Percentiles rank a stretch among this genome's conserved stretches.
Evolutionary conservation across 345 rosid genomes (phyloP).

Genomic region (Noccaea bulbosa): DNA sequence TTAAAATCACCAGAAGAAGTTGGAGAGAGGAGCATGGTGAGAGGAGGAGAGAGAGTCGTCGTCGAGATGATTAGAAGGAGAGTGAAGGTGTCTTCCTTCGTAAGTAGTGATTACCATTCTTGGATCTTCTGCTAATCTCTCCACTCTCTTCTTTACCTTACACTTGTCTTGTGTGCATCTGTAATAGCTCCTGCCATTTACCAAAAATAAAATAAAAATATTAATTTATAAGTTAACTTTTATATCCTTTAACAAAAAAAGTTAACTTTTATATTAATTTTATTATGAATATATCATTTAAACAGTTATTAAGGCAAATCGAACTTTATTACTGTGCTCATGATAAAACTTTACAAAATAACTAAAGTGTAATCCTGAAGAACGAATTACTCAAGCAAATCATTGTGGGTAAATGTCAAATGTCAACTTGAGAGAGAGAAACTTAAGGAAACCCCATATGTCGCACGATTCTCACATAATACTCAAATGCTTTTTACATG

Average conservation of each 20-base stretch:
- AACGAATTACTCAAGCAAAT: constrained; percentile 39
- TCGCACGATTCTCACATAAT: constrained; percentile 18
- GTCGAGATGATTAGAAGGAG: constrained; percentile 79
- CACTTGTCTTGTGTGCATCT: constrained; percentile 95
- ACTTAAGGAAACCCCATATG: constrained; percentile 33
- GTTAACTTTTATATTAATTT: not conserved
- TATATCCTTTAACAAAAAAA: not conserved
- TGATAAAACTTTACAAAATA: constrained; percentile 39
- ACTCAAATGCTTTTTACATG: constrained; percentile 34
- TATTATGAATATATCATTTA: constrained; percentile 1
- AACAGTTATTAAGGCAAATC: not conserved
- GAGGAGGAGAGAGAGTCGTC: constrained; percentile 49
- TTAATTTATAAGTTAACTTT: not conserved
- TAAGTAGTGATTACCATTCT: constrained; percentile 99
- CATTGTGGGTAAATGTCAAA: constrained; percentile 38
- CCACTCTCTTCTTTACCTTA: constrained; percentile 94
- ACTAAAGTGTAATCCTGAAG: constrained; percentile 20
- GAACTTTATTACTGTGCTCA: constrained; percentile 29
- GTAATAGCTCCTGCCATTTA: constrained; percentile 81
- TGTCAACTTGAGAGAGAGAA: constrained; percentile 36
- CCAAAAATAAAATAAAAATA: not conserved
- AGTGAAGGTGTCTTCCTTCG: constrained; percentile 92
- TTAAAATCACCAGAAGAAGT: constrained; percentile 66
- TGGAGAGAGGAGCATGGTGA: constrained; percentile 58
- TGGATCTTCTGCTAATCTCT: constrained; percentile 97